phyloP scores from a whole-genome alignment of 129 eudicot species.

The sunflower (Helianthus annuus) region HanXRQr2.0-SUNRISE NC_035441.2:99918035-99918534 shows the following conservation, averaged over 20 bases:
- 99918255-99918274: constrained; percentile 95
- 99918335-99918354: constrained; percentile 83
- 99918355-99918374: constrained; percentile 76
- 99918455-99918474: too few species aligned
- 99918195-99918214: constrained; percentile 88
- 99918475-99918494: too few species aligned
- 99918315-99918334: constrained; percentile 59
- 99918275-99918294: constrained; percentile 43
- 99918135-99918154: constrained; percentile 74
- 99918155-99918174: constrained; percentile 83
- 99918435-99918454: constrained; percentile 80
- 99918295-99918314: constrained; percentile 35
- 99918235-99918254: constrained; percentile 81
- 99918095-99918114: constrained; percentile 80
- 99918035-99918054: constrained; percentile 99
- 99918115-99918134: constrained; percentile 62
- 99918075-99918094: constrained; percentile 93
- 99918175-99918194: constrained; percentile 98
- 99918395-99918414: constrained; percentile 96
- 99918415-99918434: constrained; percentile 94
- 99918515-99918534: constrained; percentile 51
- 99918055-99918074: constrained; percentile 88
- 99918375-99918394: constrained; percentile 95
- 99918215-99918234: constrained; percentile 85
- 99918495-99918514: too few species aligned